Evolutionary conservation across 306 rosid species (phyloP).

Genomic region (Sindora glabra): DNA sequence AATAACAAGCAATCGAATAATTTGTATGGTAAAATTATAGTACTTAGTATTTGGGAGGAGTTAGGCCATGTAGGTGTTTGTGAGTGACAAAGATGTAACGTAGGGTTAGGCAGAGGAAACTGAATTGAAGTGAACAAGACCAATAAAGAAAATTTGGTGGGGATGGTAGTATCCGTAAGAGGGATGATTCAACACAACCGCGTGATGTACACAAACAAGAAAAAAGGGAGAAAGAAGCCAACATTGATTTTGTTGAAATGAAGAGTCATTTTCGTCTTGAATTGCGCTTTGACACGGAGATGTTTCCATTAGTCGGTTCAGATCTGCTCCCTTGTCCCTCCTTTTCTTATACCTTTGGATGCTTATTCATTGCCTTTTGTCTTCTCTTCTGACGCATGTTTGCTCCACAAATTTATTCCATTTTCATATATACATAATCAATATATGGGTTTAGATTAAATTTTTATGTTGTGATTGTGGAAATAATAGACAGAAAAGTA

Average conservation of each 20-base stretch:
- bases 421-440: too few species aligned
- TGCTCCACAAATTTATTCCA: too few species aligned
- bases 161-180: slow-evolving; percentile 27
- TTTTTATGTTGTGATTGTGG: too few species aligned
- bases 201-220: slow-evolving; percentile 41
- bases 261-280: slow-evolving; percentile 69
- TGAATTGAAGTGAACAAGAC: slow-evolving; percentile 38
- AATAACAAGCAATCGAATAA: too few species aligned
- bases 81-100: slow-evolving; percentile 68
- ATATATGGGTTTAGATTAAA: too few species aligned
- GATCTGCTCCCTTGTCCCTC: slow-evolving; percentile 10
- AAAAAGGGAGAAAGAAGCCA: slow-evolving; percentile 13
- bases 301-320: slow-evolving; percentile 46
- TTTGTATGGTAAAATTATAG: too few species aligned
- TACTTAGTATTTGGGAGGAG: too few species aligned
- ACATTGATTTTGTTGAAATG: slow-evolving; percentile 49
- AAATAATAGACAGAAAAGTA: too few species aligned
- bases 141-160: slow-evolving; percentile 25
- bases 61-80: neutral
- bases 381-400: neutral
- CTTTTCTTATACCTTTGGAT: neutral
- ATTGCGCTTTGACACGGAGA: slow-evolving; percentile 35
- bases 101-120: slow-evolving; percentile 33
- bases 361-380: neutral
- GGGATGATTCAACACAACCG: slow-evolving; percentile 20